phyloP scores from a whole-genome alignment of 371 early-diverging fungal genomes.

The Rhizomucor pusillus region DNA sequence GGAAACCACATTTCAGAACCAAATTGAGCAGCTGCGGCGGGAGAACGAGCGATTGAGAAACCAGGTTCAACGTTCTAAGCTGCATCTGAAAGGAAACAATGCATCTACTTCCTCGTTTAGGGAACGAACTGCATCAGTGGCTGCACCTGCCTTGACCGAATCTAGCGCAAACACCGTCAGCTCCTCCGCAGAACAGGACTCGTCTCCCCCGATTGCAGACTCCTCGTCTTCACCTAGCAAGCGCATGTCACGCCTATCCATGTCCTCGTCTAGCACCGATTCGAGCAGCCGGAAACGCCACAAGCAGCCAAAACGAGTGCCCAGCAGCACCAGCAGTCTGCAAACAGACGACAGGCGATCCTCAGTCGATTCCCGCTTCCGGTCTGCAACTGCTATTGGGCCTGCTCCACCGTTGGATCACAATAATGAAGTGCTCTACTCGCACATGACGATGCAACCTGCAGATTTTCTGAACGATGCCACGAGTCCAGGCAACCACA shows the following conservation, averaged over 20 bases:
- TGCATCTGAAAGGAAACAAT: background rate
- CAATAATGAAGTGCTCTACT: background rate
- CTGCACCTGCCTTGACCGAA: too few relatives aligned
- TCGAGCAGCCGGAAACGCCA: too few relatives aligned
- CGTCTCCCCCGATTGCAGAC: too few relatives aligned
- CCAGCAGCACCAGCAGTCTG: too few relatives aligned
- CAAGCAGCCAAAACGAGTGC: too few relatives aligned
- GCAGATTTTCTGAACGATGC: background rate
- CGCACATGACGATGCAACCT: background rate
- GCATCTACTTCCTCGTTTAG: too few relatives aligned
- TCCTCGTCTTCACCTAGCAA: too few relatives aligned
- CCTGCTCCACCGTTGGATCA: background rate
- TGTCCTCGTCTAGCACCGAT: too few relatives aligned
- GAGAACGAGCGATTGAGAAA: conserved; percentile 33
- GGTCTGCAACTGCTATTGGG: background rate
- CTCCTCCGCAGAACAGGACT: too few relatives aligned
- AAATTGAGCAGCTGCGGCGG: conserved; percentile 24
- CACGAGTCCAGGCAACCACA: background rate
- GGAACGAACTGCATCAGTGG: too few relatives aligned
- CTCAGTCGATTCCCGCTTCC: background rate
- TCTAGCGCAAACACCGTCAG: too few relatives aligned
- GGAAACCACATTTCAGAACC: conserved; percentile 20
- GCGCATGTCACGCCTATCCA: too few relatives aligned
- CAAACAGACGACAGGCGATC: background rate
- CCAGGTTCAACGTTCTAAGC: conserved; percentile 17